phyloP scores from a whole-genome alignment of 2,329 filamentous ascomycete genomes.

The Ophiobolus disseminans region DNA sequence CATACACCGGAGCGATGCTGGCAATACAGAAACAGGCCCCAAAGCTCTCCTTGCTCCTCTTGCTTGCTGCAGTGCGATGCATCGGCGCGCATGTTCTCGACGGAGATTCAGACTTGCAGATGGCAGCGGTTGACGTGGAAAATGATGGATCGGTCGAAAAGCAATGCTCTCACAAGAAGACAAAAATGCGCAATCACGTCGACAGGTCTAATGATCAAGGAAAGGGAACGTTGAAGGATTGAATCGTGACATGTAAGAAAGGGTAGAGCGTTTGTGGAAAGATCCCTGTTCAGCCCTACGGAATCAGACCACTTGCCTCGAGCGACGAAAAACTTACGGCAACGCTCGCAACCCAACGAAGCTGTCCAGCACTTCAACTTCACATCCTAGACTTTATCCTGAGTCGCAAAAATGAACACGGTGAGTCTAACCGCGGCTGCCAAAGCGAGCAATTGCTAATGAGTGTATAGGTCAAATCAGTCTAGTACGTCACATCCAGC shows the following conservation, averaged over 20 bases:
- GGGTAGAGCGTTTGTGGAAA: background rate
- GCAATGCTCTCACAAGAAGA: too few species aligned
- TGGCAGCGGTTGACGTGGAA: too few species aligned
- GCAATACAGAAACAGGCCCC: too few species aligned
- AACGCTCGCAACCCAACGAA: conserved; percentile 9
- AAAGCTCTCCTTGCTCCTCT: too few species aligned
- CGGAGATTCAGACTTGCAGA: too few species aligned
- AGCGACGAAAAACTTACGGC: conserved; percentile 25
- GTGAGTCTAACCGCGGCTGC: conserved; percentile 45
- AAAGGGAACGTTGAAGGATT: background rate
- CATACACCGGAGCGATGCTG: too few species aligned
- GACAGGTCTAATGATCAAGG: background rate
- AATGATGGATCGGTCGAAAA: too few species aligned
- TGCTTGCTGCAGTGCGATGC: too few species aligned
- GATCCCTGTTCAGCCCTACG: conserved; percentile 13
- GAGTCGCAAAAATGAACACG: conserved; percentile 57
- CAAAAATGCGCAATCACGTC: too few species aligned
- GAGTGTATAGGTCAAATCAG: conserved; percentile 61
- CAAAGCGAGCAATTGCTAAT: conserved; percentile 18
- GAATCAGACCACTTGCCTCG: conserved; percentile 44
- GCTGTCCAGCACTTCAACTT: conserved; percentile 10
- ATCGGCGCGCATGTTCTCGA: too few species aligned
- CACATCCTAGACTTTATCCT: background rate
- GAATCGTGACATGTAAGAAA: background rate
- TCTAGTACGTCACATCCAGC: conserved; percentile 57